Conservation (phyloP, 305 asterid species). For the Fraxinus nigra region DNA sequence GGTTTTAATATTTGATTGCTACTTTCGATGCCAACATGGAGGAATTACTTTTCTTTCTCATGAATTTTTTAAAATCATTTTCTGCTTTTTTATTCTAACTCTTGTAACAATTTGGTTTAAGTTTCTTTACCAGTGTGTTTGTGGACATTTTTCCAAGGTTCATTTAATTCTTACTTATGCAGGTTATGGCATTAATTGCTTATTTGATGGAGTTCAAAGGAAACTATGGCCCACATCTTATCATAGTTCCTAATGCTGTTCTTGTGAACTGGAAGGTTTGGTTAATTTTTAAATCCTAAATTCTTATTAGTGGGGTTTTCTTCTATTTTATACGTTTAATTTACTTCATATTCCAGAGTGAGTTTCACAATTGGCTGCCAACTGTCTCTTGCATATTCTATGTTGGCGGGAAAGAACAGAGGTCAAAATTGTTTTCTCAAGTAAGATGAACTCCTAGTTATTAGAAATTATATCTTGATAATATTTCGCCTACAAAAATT, state of each 20-base stretch:
- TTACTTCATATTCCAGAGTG: slow-evolving; percentile 64
- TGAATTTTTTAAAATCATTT: background rate
- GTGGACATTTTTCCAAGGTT: slow-evolving; percentile 6
- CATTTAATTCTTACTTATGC: slow-evolving; percentile 23
- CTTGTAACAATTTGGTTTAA: slow-evolving; percentile 8
- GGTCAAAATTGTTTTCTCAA: slow-evolving; percentile 89
- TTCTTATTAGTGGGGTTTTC: slow-evolving; percentile 10
- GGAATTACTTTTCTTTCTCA: slow-evolving; percentile 7
- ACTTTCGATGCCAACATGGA: slow-evolving; percentile 15
- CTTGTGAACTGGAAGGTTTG: slow-evolving; percentile 98
- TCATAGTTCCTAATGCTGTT: slow-evolving; percentile 99
- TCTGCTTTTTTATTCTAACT: background rate
- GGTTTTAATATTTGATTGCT: slow-evolving; percentile 8
- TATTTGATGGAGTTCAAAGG: slow-evolving; percentile 98
- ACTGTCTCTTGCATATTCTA: slow-evolving; percentile 79
- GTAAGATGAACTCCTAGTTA: slow-evolving; percentile 41
- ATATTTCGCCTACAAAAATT: slow-evolving; percentile 16
- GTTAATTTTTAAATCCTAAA: slow-evolving; percentile 14
- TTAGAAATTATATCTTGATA: slow-evolving; percentile 17
- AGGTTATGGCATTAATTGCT: slow-evolving; percentile 99
- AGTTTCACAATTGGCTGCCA: slow-evolving; percentile 89
- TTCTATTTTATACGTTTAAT: slow-evolving; percentile 26
- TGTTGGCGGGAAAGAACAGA: slow-evolving; percentile 88
- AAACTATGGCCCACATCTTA: slow-evolving; percentile 98
- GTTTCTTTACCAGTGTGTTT: slow-evolving; percentile 2